Percentiles rank a stretch among this genome's conserved stretches.
Conservation (phyloP, 108 stramenopile species). For the Asterionellopsis glacialis region DNA sequence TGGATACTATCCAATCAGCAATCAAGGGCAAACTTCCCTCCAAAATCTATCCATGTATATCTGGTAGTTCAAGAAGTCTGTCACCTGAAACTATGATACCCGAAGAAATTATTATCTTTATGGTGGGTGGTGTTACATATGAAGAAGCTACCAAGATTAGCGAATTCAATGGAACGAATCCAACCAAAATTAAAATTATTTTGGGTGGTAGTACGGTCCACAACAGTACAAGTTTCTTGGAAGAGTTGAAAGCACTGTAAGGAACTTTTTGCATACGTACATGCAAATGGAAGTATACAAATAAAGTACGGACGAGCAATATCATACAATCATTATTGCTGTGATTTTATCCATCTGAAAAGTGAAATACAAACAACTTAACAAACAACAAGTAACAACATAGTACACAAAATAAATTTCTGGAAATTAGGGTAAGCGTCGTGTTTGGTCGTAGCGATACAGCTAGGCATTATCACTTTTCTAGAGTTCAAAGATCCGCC, state of each 20-base stretch:
- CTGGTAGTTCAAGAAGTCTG: constrained; percentile 27
- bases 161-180: constrained; percentile 77
- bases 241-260: constrained; percentile 74
- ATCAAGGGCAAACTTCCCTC: constrained; percentile 85
- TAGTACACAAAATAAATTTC: too few species aligned
- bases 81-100: constrained; percentile 44
- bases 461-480: too few species aligned
- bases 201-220: constrained; percentile 93
- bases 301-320: too few species aligned
- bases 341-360: too few species aligned
- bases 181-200: constrained; percentile 65
- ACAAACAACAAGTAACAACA: too few species aligned
- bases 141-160: constrained; percentile 92
- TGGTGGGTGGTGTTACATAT: constrained; percentile 95
- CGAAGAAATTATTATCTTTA: constrained; percentile 86
- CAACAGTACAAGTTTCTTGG: constrained; percentile 94
- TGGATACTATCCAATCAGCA: constrained; percentile 81
- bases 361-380: too few species aligned
- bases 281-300: too few species aligned
- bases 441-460: too few species aligned
- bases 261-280: background rate
- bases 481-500: too few species aligned
- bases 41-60: constrained; percentile 72
- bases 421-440: too few species aligned
- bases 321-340: too few species aligned